A percentile compares a stretch with the other conserved stretches of the same genome.
These are phyloP conservation scores for Chrysoporthe deuterocubensis DNA, from an alignment of 2,329 filamentous ascomycete genomes.

Conservation along the genomic window DNA sequence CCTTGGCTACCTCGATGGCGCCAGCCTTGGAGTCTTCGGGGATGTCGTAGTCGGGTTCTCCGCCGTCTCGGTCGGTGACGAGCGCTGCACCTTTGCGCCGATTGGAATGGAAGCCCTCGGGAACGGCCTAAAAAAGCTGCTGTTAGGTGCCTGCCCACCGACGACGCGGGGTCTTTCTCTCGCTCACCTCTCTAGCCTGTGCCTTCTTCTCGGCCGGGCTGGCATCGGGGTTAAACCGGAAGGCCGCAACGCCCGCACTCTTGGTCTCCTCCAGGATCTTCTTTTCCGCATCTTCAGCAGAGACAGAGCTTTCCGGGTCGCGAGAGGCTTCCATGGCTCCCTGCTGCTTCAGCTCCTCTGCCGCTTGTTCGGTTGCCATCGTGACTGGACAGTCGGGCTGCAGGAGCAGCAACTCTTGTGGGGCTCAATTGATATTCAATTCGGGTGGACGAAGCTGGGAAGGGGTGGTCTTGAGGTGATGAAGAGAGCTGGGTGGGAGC, in stretches of 20 bases:
- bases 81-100: slow-evolving; percentile 70
- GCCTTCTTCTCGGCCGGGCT: slow-evolving; percentile 81
- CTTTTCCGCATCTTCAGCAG: slow-evolving; percentile 72
- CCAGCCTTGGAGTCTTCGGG: slow-evolving; percentile 74
- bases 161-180: neutral
- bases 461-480: neutral
- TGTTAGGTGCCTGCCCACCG: slow-evolving; percentile 5
- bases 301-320: slow-evolving; percentile 69
- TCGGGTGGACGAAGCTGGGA: neutral
- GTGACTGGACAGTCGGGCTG: slow-evolving; percentile 26
- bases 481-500: neutral
- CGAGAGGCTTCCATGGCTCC: slow-evolving; percentile 77
- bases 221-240: slow-evolving; percentile 86
- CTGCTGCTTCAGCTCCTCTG: slow-evolving; percentile 76
- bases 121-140: slow-evolving; percentile 55
- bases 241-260: slow-evolving; percentile 78
- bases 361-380: slow-evolving; percentile 39
- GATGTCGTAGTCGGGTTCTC: slow-evolving; percentile 73
- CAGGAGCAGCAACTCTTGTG: slow-evolving; percentile 18
- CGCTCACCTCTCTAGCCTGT: slow-evolving; percentile 74
- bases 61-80: slow-evolving; percentile 77
- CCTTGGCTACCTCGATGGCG: slow-evolving; percentile 60
- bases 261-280: slow-evolving; percentile 77
- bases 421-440: slow-evolving; percentile 20
- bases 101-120: slow-evolving; percentile 65